Evolutionary conservation across 192 early-diverging fungal species (phyloP).

Genomic region (Coemansia sp.): DNA sequence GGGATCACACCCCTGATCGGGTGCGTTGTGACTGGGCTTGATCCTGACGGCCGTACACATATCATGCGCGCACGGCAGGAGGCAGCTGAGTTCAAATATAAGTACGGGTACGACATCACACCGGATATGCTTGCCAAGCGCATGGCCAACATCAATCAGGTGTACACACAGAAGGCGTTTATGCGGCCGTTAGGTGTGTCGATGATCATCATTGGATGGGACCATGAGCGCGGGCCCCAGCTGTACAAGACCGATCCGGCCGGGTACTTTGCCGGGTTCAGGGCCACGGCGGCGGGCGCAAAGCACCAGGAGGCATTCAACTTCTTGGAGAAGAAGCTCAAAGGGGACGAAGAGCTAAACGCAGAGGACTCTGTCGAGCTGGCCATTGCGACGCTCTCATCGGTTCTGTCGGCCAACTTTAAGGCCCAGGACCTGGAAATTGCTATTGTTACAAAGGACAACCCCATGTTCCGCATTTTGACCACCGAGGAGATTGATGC

Average conservation of each 20-base stretch:
- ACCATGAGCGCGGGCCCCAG: constrained; percentile 95
- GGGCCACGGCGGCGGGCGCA: constrained; percentile 92
- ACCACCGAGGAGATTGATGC: constrained; percentile 76
- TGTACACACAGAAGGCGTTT: constrained; percentile 98
- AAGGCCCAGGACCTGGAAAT: constrained; percentile 97
- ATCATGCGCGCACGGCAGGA: constrained; percentile 91
- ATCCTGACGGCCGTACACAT: constrained; percentile 91
- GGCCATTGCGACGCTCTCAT: constrained; percentile 91
- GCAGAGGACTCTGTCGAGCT: constrained; percentile 93
- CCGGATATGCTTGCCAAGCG: constrained; percentile 96
- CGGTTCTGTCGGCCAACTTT: constrained; percentile 90
- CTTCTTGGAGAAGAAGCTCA: constrained; percentile 97
- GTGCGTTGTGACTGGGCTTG: constrained; percentile 96
- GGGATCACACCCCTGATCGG: constrained; percentile 90
- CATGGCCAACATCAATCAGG: constrained; percentile 98
- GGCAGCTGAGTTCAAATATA: constrained; percentile 98
- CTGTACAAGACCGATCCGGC: constrained; percentile 98
- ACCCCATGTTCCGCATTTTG: constrained; percentile 77
- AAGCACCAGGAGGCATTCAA: constrained; percentile 92
- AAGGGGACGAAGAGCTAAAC: constrained; percentile 78
- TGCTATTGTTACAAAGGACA: constrained; percentile 77
- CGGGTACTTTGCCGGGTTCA: constrained; percentile 97
- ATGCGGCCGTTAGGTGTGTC: constrained; percentile 98
- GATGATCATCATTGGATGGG: constrained; percentile 96
- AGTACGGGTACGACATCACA: constrained; percentile 97